phyloP scores from a whole-genome alignment of 305 asterid species.

The Rubia peregrina region DNA sequence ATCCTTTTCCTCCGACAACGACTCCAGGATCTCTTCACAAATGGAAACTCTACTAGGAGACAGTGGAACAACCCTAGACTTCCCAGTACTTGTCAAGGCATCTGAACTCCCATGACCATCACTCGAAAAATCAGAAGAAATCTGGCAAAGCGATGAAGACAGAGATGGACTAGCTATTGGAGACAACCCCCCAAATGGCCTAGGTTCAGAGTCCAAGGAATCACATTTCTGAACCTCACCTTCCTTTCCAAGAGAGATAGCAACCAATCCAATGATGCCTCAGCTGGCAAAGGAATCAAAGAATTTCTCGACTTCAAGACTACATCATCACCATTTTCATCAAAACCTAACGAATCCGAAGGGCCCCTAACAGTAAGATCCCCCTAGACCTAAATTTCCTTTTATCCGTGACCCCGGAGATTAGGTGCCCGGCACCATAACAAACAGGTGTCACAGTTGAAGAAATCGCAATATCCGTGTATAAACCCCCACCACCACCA shows the following conservation, averaged over 20 bases:
- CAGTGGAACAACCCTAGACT: constrained; percentile 21
- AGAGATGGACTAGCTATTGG: constrained; percentile 24
- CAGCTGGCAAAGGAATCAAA: constrained; percentile 48
- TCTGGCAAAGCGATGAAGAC: constrained; percentile 25
- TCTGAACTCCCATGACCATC: constrained; percentile 20
- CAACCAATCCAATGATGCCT: constrained; percentile 64
- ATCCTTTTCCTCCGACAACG: constrained; percentile 13
- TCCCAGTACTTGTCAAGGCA: constrained; percentile 16
- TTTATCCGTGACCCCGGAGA: constrained; percentile 69
- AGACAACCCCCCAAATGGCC: constrained; percentile 15
- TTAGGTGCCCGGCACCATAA: constrained; percentile 71
- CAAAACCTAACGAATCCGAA: constrained; percentile 13
- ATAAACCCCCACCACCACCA: constrained; percentile 21
- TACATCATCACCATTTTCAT: constrained; percentile 17
- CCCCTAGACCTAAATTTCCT: constrained; percentile 75
- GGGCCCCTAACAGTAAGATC: constrained; percentile 44
- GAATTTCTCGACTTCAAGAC: constrained; percentile 25
- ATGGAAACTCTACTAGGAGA: constrained; percentile 23
- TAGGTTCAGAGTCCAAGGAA: constrained; percentile 15
- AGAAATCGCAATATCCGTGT: constrained; percentile 17
- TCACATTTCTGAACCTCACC: constrained; percentile 21
- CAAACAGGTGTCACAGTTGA: constrained; percentile 57
- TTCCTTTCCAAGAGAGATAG: constrained; percentile 36
- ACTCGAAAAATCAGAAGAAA: constrained; percentile 28
- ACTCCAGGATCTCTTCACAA: constrained; percentile 14